A percentile compares a stretch with the other conserved stretches of the same genome.
Conservation (phyloP, 2,329 filamentous ascomycete genomes). For the Talaromyces funiculosus region DNA sequence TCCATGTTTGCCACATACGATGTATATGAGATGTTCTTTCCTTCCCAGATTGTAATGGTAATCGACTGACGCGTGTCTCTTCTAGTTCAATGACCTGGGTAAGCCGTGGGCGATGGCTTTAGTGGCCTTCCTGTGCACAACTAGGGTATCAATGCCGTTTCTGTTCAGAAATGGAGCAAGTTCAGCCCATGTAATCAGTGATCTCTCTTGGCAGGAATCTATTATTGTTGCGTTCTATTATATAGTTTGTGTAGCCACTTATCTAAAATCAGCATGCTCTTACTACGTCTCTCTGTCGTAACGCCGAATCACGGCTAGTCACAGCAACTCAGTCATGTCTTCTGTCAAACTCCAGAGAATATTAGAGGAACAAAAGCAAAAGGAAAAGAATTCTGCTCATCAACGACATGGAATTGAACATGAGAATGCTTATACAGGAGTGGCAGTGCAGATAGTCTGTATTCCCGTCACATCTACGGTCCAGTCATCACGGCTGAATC, state of each 20-base stretch:
- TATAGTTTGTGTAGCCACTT: not conserved
- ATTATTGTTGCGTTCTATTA: not conserved
- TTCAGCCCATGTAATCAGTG: not conserved
- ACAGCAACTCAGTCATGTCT: too few relatives aligned
- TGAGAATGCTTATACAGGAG: not conserved
- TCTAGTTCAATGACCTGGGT: not conserved
- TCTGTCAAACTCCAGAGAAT: not conserved
- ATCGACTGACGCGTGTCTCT: not conserved
- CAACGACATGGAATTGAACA: not conserved
- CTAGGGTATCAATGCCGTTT: not conserved
- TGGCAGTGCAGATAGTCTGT: not conserved
- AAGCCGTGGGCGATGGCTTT: not conserved
- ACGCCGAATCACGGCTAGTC: too few relatives aligned
- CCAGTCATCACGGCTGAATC: slow-evolving; percentile 2
- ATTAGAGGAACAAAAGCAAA: not conserved
- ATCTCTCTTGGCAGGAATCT: too few relatives aligned
- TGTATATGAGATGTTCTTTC: not conserved
- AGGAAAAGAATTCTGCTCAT: not conserved
- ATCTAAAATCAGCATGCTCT: not conserved
- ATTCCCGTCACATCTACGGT: not conserved
- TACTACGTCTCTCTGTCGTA: not conserved
- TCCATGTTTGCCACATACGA: not conserved
- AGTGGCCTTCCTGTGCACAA: not conserved
- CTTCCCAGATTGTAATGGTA: not conserved
- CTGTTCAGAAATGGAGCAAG: not conserved